Base-by-base conservation (phyloP, 805 yeast species). In the Candida boleticola region DNA sequence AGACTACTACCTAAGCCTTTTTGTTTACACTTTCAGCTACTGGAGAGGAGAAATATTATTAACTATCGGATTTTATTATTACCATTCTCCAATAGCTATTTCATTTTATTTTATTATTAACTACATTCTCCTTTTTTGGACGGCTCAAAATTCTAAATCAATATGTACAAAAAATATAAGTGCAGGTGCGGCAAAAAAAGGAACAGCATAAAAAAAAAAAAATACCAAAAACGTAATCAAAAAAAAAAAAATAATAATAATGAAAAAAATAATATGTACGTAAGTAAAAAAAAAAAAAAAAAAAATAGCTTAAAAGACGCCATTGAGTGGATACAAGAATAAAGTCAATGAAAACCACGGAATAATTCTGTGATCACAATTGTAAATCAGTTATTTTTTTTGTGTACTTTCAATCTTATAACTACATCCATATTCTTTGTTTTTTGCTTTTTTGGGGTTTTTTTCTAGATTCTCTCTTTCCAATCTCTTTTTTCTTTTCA, bases 281-380 rank as follows among this genome's bases (percentile, higher is more conserved):
- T 10, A 11, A 29, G 17, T 6, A 29, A 29, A 29, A 13, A 29
- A 29, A 29, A 14, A 31, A 31, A 31, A 31, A 6, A 31, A 16
- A 31, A 31, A 17, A 31, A 31, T 31, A 31, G 35, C 18, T 29
- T 29, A 29, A 16, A 29, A 16, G n/a, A 29, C 27, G 27, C 27
- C 27, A 23, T 23, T 7, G 27, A 23, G 27, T 7, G 27, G 27
- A 11, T 23, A n/a, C n/a, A 23, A 23, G 27, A 23, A 23, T 23
- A 23, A 23, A 23, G 10, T 23, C 27, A 7, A 23, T 23, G 27
- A 7, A 23, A 7, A 23, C 27, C 11, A 23, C 27, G 27, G 27
- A 23, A 23, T 23, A 23, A 23, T 23, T 23, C 11, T 23, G 27
- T 23, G 27, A 23, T 23, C 27, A 23, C 11, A 23, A 23, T 23